Evolutionary conservation across 108 stramenopile genomes (phyloP).

Genomic region (Cyclotella cryptica): DNA sequence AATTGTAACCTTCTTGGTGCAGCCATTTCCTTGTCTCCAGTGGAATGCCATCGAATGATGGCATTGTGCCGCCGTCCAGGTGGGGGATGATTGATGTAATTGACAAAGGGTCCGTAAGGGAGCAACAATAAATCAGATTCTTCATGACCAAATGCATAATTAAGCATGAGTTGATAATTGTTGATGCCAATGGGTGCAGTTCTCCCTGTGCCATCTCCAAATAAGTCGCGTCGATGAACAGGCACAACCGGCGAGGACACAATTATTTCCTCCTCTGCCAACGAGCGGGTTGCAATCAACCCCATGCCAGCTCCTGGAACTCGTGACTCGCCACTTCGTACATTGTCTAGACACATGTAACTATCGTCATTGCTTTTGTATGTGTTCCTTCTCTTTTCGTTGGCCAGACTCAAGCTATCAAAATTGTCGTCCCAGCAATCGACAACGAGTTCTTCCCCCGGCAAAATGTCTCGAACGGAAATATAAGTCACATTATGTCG

Average conservation of each 20-base stretch:
- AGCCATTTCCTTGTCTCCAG: constrained; percentile 5
- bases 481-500: constrained; percentile 42
- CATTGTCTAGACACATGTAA: constrained; percentile 59
- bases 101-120: constrained; percentile 40
- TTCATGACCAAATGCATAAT: constrained; percentile 41
- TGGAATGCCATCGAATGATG: constrained; percentile 34
- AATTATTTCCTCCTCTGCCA: constrained; percentile 32
- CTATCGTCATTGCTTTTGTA: constrained; percentile 13
- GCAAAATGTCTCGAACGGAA: constrained; percentile 57
- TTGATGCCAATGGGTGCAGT: constrained; percentile 20
- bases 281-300: background rate
- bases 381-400: constrained; percentile 12
- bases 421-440: constrained; percentile 67
- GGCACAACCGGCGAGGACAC: constrained; percentile 2
- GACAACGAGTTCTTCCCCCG: constrained; percentile 68
- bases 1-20: constrained; percentile 34
- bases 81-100: constrained; percentile 36
- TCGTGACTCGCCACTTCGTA: constrained; percentile 9
- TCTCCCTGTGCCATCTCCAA: constrained; percentile 15
- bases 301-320: constrained; percentile 11
- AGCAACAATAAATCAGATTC: constrained; percentile 40
- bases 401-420: constrained; percentile 36
- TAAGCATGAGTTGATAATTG: constrained; percentile 40
- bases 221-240: background rate
- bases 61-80: constrained; percentile 35